Percentiles rank a stretch among this genome's conserved stretches.
These are phyloP conservation scores for Synchytrium microbalum DNA, from an alignment of 371 early-diverging fungal species.

Conservation along the genomic window DNA sequence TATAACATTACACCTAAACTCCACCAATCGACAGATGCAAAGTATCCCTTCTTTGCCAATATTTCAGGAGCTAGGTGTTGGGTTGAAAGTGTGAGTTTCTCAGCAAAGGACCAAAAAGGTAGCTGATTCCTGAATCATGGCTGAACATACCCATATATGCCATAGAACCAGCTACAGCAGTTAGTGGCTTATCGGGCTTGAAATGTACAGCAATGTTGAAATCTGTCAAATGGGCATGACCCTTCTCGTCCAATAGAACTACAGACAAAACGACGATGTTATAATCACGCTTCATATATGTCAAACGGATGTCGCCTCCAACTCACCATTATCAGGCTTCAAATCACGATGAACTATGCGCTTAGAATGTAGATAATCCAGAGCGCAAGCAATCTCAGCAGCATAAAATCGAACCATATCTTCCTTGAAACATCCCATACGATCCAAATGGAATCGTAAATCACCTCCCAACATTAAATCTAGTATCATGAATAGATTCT, in stretches of 20 bases:
- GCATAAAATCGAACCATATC: conserved; percentile 66
- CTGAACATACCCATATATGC: conserved; percentile 53
- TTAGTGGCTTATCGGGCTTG: conserved; percentile 32
- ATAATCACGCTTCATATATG: too few species aligned
- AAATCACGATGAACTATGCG: conserved; percentile 64
- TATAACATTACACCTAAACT: conserved; percentile 78
- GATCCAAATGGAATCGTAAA: conserved; percentile 36
- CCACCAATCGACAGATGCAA: conserved; percentile 74
- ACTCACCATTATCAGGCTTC: conserved; percentile 34
- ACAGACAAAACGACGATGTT: too few species aligned
- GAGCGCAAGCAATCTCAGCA: conserved; percentile 65
- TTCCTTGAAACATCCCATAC: conserved; percentile 55
- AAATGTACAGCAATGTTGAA: conserved; percentile 46
- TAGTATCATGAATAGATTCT: conserved; percentile 75
- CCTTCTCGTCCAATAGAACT: conserved; percentile 43
- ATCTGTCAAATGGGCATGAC: conserved; percentile 46
- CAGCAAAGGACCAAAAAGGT: too few species aligned
- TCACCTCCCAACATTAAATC: conserved; percentile 68
- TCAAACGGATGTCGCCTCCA: neutral
- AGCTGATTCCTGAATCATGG: neutral
- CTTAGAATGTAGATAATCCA: conserved; percentile 69
- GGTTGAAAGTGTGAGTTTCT: too few species aligned
- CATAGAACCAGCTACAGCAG: conserved; percentile 41
- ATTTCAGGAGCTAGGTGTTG: conserved; percentile 42
- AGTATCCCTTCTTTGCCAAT: conserved; percentile 38